phyloP scores from a whole-genome alignment of 2,329 filamentous ascomycete genomes.

The Calonectria fujianensis region DNA sequence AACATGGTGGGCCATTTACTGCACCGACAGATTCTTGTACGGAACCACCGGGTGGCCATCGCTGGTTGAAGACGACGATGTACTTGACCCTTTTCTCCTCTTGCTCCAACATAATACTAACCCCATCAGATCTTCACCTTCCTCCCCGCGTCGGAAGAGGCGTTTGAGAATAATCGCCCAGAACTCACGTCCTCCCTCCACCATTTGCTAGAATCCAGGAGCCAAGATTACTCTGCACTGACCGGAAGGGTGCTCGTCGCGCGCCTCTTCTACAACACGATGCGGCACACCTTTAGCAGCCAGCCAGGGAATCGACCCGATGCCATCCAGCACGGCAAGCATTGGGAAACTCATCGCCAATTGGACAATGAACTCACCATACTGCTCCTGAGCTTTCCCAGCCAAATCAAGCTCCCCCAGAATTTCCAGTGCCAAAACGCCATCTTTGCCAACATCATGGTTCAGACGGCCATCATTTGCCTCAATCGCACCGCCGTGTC shows the following conservation, averaged over 20 bases:
- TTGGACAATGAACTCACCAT: slow-evolving; percentile 2
- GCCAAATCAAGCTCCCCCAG: neutral
- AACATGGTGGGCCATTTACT: slow-evolving; percentile 9
- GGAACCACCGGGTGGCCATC: slow-evolving; percentile 16
- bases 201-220: neutral
- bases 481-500: neutral
- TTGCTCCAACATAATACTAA: neutral
- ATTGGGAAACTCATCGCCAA: slow-evolving; percentile 2
- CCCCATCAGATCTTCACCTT: neutral
- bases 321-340: slow-evolving; percentile 1
- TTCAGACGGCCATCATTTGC: neutral
- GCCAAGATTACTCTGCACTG: neutral
- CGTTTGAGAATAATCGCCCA: neutral
- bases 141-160: neutral
- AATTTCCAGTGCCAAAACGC: slow-evolving; percentile 1
- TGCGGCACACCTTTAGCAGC: slow-evolving; percentile 11
- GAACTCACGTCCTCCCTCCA: neutral
- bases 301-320: neutral
- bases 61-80: slow-evolving; percentile 4
- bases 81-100: neutral
- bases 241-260: slow-evolving; percentile 4
- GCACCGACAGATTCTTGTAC: neutral
- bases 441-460: slow-evolving; percentile 1
- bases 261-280: slow-evolving; percentile 1
- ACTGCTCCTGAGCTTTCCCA: slow-evolving; percentile 3